Evolutionary conservation across 2,329 filamentous ascomycete genomes (phyloP).

Genomic region (Fusarium concolor): DNA sequence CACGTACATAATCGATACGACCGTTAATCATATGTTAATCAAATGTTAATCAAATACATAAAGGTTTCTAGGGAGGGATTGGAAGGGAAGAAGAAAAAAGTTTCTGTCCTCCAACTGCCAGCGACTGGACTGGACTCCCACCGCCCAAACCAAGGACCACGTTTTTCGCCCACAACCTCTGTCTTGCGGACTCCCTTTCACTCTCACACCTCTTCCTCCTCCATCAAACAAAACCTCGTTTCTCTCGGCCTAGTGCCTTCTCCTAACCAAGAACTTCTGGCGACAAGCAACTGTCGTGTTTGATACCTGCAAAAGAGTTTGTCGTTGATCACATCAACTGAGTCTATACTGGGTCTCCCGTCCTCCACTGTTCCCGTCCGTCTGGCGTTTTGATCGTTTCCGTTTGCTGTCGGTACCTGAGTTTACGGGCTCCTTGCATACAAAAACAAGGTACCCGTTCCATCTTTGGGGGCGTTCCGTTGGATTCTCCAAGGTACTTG

Average conservation of each 20-base stretch:
- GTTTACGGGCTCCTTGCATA: conserved; percentile 26
- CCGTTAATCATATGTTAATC: not conserved
- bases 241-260: conserved; percentile 20
- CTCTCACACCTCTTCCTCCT: conserved; percentile 23
- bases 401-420: conserved; percentile 36
- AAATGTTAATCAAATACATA: not conserved
- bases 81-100: conserved; percentile 27
- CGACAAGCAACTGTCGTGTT: conserved; percentile 2
- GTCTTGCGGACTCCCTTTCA: conserved; percentile 33
- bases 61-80: conserved; percentile 11
- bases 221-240: conserved; percentile 17
- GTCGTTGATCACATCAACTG: conserved; percentile 6
- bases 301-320: conserved; percentile 4
- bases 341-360: conserved; percentile 26
- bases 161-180: conserved; percentile 38
- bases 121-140: conserved; percentile 18
- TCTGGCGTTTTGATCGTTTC: conserved; percentile 29
- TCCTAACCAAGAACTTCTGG: not conserved
- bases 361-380: conserved; percentile 36
- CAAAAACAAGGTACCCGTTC: conserved; percentile 29
- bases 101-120: conserved; percentile 33
- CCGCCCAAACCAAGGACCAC: conserved; percentile 39
- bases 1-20: not conserved
- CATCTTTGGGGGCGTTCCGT: conserved; percentile 23
- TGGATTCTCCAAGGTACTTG: conserved; percentile 24